Evolutionary conservation across 768 basidiomycete genomes (phyloP).

Genomic region (Coprinopsis marcescibilis): DNA sequence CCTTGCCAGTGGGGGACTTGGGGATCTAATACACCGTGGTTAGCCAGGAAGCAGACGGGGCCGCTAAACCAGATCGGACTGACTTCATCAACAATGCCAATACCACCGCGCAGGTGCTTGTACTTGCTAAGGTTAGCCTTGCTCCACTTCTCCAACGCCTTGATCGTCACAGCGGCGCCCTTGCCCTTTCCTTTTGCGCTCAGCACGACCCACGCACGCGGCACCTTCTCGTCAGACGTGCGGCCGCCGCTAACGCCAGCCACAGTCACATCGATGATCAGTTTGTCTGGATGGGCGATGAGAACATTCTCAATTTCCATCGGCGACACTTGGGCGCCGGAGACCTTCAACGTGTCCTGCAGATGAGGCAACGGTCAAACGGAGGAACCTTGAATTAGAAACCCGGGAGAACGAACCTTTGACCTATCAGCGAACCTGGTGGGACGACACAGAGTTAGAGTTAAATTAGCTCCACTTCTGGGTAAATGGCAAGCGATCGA

Average conservation of each 20-base stretch:
- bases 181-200: conserved; percentile 46
- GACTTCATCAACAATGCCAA: conserved; percentile 60
- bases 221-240: conserved; percentile 66
- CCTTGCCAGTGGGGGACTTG: conserved; percentile 71
- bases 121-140: conserved; percentile 61
- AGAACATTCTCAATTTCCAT: conserved; percentile 69
- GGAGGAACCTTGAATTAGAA: background rate
- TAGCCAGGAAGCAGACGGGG: background rate
- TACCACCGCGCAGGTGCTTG: conserved; percentile 73
- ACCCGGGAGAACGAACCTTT: conserved; percentile 41
- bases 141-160: conserved; percentile 55
- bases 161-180: conserved; percentile 35
- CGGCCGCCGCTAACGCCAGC: conserved; percentile 71
- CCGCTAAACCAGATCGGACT: conserved; percentile 14
- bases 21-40: conserved; percentile 48
- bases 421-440: conserved; percentile 65
- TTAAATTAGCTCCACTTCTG: background rate
- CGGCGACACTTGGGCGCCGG: conserved; percentile 76
- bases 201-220: conserved; percentile 75
- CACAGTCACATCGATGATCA: conserved; percentile 63
- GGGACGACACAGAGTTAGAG: background rate
- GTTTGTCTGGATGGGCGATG: conserved; percentile 50
- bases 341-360: conserved; percentile 76
- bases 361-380: background rate
- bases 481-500: background rate